phyloP scores from a whole-genome alignment of 2,329 filamentous ascomycete genomes.

The Xylaria hypoxylon region DNA sequence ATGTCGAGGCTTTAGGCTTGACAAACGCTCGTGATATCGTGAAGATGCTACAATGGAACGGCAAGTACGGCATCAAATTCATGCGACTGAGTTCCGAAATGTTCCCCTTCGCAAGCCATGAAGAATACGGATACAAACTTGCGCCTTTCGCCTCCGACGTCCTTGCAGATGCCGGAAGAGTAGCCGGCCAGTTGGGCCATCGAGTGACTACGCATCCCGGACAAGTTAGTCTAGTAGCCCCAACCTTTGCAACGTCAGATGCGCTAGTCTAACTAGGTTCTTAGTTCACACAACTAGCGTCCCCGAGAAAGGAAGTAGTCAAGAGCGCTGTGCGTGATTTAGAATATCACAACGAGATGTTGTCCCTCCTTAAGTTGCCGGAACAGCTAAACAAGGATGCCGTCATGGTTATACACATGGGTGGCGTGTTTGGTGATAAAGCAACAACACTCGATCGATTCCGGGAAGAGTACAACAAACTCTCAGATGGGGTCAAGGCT shows the following conservation, averaged over 20 bases:
- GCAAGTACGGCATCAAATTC: conserved; percentile 91
- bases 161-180: conserved; percentile 79
- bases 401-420: conserved; percentile 95
- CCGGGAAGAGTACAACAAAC: conserved; percentile 74
- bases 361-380: conserved; percentile 80
- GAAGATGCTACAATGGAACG: conserved; percentile 93
- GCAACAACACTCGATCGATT: conserved; percentile 81
- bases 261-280: conserved; percentile 23
- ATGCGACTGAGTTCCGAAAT: conserved; percentile 94
- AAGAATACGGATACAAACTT: conserved; percentile 86
- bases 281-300: conserved; percentile 89
- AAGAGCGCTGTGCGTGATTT: conserved; percentile 82
- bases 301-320: conserved; percentile 81
- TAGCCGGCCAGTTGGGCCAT: conserved; percentile 83
- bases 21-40: conserved; percentile 84
- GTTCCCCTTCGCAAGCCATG: conserved; percentile 95
- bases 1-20: conserved; percentile 80
- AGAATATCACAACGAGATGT: conserved; percentile 87
- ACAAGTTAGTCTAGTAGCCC: conserved; percentile 61
- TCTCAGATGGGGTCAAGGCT: conserved; percentile 78
- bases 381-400: conserved; percentile 85
- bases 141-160: conserved; percentile 84
- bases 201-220: conserved; percentile 91
- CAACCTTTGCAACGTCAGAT: neutral
- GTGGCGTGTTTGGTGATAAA: conserved; percentile 91